These are phyloP conservation scores for Fomitopsis pinicola DNA, from an alignment of 1,284 basidiomycete genomes.

Conservation along the genomic window DNA sequence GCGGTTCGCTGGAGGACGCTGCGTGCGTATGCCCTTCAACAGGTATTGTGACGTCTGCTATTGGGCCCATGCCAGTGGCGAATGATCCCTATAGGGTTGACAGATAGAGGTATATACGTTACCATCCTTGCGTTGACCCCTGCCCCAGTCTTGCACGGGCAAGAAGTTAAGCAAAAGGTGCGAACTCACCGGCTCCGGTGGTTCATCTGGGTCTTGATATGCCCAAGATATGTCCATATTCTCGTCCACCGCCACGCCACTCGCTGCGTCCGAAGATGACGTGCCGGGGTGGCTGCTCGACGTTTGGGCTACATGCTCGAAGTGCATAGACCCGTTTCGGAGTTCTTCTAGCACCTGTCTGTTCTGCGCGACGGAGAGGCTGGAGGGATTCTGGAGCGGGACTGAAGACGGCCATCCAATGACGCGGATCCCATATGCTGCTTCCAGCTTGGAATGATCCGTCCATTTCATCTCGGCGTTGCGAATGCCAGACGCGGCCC, in stretches of 20 bases:
- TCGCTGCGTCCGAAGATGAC: neutral
- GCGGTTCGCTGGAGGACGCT: neutral
- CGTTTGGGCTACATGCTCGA: conserved; percentile 20
- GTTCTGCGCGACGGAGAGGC: conserved; percentile 49
- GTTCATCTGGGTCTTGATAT: conserved; percentile 4
- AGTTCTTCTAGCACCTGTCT: conserved; percentile 45
- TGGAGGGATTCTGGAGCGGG: conserved; percentile 56
- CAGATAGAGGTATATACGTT: too few species aligned
- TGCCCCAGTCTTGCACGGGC: neutral
- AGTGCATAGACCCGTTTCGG: conserved; percentile 42
- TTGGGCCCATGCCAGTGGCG: too few species aligned
- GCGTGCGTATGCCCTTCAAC: too few species aligned
- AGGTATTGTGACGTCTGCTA: too few species aligned
- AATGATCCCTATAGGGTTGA: too few species aligned
- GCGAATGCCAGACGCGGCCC: conserved; percentile 49
- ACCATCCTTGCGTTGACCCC: too few species aligned
- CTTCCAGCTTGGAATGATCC: conserved; percentile 48
- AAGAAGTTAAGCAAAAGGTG: neutral
- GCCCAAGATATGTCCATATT: conserved; percentile 6
- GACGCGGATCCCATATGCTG: conserved; percentile 51
- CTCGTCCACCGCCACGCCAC: neutral
- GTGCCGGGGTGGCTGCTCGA: neutral
- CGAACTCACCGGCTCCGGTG: neutral
- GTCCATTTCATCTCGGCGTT: conserved; percentile 74
- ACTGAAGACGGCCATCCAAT: conserved; percentile 58